Base-by-base conservation (phyloP, 2,329 filamentous ascomycete genomes). In the Ophiostoma ulmi region DNA sequence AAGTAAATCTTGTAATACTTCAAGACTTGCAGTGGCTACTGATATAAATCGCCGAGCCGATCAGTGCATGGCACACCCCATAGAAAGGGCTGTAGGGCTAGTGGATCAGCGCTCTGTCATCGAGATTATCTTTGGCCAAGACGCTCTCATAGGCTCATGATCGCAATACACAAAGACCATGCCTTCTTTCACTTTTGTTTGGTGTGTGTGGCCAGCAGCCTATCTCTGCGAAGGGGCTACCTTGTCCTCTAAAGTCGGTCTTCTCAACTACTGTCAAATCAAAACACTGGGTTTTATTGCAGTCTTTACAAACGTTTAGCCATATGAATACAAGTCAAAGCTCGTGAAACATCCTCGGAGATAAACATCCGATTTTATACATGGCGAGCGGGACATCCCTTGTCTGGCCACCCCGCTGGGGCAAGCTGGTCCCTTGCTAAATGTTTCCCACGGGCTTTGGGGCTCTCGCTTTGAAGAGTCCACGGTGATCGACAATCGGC, bases 331-430 rank as follows among this genome's bases (percentile, higher is more conserved):
- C 26, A 8, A n/a, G 20, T 14, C 5, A 58, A 26, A 31, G 52
- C 44, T 31, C 52, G 52, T 26, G 52, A 3, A 58, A 58, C 52
- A 8, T 13, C 26, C 22, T 31, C 52, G 52, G 52, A 58, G 52
- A 26, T 11, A 26, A 58, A 11, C 52, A 22, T 58, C 52, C 52
- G 52, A 58, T 22, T 26, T 22, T 58, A 26, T 58, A 26, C 52
- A 58, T 58, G 52, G 48, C 20, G 22, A 58, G 22, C 52, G 52
- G 52, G 52, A 58, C 52, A 58, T 58, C n/a, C 52, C 52, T 58
- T 58, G 10, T 26, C 22, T 58, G 52, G 52, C 52, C 52, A 26
- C 52, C 11, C 52, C 52, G 48, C n/a, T 55, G 20, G 48, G n/a
- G 48, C 48, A 44, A 17, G 41, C 44, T 11, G 17, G 44, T 48